Conservation (phyloP, 2,329 filamentous ascomycete species). For the Monosporascus sp. region DNA sequence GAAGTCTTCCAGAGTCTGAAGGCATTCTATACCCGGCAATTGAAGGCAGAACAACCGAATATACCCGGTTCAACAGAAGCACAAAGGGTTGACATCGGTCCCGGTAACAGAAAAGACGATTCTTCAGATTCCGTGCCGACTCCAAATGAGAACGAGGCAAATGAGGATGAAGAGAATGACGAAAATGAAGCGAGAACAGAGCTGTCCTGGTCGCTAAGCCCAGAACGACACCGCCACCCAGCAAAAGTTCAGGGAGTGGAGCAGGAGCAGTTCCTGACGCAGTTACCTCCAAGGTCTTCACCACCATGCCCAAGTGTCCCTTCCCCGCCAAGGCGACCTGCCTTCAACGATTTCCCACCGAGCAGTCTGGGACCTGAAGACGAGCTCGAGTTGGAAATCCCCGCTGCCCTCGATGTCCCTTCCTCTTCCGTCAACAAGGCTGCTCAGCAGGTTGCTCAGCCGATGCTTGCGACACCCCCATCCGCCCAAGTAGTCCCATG, state of each 20-base stretch:
- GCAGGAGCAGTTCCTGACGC: slow-evolving; percentile 16
- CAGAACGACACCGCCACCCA: slow-evolving; percentile 4
- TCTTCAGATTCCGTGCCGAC: slow-evolving; percentile 3
- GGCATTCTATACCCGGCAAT: slow-evolving; percentile 11
- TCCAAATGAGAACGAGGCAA: background rate
- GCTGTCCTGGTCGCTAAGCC: slow-evolving; percentile 10
- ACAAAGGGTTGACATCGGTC: background rate
- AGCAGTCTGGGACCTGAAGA: slow-evolving; percentile 25
- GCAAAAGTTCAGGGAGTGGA: background rate
- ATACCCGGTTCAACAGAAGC: background rate
- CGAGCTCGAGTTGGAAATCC: slow-evolving; percentile 26
- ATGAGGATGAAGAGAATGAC: slow-evolving; percentile 1
- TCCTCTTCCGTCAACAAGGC: slow-evolving; percentile 17
- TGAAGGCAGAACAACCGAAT: slow-evolving; percentile 2
- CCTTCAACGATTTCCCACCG: slow-evolving; percentile 11
- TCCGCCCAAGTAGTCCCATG: slow-evolving; percentile 27
- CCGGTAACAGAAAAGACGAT: background rate
- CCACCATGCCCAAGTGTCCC: slow-evolving; percentile 12
- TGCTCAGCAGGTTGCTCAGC: slow-evolving; percentile 10
- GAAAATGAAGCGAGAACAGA: background rate
- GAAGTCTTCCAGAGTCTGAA: slow-evolving; percentile 24
- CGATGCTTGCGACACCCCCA: slow-evolving; percentile 23
- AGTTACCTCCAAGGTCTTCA: slow-evolving; percentile 17
- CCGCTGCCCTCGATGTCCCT: slow-evolving; percentile 15
- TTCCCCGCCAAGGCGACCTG: slow-evolving; percentile 2